A percentile compares a stretch with the other conserved stretches of the same genome.
Conservation (phyloP, 495 filamentous ascomycete genomes). For the Pseudomonodictys pantanalensis region DNA sequence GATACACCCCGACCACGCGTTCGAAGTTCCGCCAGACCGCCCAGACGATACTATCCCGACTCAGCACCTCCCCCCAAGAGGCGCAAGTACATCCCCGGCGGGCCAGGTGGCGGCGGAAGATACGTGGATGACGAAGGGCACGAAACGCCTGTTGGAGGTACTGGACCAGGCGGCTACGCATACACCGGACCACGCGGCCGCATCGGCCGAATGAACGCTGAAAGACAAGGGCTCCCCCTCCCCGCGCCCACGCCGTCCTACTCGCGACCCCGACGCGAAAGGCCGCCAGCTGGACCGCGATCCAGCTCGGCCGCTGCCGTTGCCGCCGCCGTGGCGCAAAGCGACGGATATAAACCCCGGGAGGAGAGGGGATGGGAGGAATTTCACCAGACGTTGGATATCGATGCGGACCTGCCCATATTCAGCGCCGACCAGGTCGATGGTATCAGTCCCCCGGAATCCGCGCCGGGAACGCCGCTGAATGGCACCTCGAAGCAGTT, state of each 20-base stretch:
- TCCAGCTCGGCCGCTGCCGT: constrained; percentile 82
- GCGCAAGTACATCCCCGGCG: constrained; percentile 42
- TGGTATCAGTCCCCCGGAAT: constrained; percentile 47
- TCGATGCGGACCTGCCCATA: constrained; percentile 71
- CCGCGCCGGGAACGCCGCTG: constrained; percentile 23
- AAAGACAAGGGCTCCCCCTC: constrained; percentile 45
- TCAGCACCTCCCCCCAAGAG: constrained; percentile 36
- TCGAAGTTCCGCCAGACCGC: constrained; percentile 15
- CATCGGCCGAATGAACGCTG: constrained; percentile 42
- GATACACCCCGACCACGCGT: constrained; percentile 28
- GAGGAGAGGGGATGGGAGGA: constrained; percentile 97
- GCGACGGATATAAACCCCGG: constrained; percentile 92
- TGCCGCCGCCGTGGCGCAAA: constrained; percentile 78
- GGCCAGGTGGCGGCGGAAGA: constrained; percentile 43
- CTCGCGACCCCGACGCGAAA: constrained; percentile 52
- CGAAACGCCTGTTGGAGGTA: constrained; percentile 46
- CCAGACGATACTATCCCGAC: constrained; percentile 17
- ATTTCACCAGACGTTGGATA: constrained; percentile 91
- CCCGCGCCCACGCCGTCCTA: constrained; percentile 51
- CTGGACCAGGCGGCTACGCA: constrained; percentile 47
- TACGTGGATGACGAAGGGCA: constrained; percentile 42
- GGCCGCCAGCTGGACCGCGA: constrained; percentile 49
- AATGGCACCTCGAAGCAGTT: constrained; percentile 22
- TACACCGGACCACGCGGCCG: constrained; percentile 48
- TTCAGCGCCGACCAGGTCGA: constrained; percentile 85